These are phyloP conservation scores for Mimosa bimucronata DNA, from an alignment of 306 rosid species.

Conservation along the genomic window DNA sequence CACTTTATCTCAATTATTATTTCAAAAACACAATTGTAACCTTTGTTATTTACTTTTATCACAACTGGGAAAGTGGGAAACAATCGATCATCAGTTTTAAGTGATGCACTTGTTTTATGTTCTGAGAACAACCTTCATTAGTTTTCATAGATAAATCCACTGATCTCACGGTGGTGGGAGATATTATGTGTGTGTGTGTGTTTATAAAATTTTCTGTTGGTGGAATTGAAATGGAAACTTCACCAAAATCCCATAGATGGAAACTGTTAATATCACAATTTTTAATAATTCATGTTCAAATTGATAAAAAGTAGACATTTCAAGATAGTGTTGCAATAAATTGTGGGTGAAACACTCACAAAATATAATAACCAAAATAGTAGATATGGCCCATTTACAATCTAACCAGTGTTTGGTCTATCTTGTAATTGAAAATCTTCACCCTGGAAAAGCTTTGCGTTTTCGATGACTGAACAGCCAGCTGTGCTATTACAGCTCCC, in stretches of 20 bases:
- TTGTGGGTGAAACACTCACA: too few species aligned
- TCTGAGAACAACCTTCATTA: background rate
- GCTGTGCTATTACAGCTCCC: slow-evolving; percentile 24
- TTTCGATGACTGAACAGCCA: slow-evolving; percentile 24
- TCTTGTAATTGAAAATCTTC: slow-evolving; percentile 31
- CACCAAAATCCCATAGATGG: background rate
- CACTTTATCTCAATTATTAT: background rate
- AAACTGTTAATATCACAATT: background rate
- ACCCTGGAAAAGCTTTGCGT: slow-evolving; percentile 34
- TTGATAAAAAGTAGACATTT: background rate
- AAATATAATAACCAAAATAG: background rate
- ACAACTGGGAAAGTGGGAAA: background rate
- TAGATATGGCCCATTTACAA: background rate
- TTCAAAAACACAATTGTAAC: background rate
- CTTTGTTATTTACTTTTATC: background rate
- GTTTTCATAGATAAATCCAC: background rate
- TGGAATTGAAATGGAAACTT: background rate
- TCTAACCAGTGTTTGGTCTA: slow-evolving; percentile 25
- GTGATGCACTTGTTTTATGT: background rate
- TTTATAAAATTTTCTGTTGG: background rate
- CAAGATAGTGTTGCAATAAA: background rate
- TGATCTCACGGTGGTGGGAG: background rate
- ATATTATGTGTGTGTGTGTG: too few species aligned
- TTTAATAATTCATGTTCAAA: background rate
- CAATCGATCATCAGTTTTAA: background rate